These are phyloP conservation scores for Vigna reflexopilosa DNA, from an alignment of 306 rosid genomes.

Conservation along the genomic window DNA sequence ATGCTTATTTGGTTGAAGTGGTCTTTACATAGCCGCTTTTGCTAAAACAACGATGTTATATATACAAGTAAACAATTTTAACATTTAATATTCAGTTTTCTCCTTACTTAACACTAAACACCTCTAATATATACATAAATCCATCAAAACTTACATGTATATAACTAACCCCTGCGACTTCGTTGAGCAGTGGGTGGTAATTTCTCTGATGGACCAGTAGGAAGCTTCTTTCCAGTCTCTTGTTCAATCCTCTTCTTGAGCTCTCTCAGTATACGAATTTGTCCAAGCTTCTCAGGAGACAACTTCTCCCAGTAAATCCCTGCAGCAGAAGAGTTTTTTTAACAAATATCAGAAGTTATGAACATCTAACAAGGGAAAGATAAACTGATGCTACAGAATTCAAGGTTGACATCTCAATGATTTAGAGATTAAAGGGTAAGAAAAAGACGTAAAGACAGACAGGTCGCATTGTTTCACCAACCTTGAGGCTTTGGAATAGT, in stretches of 20 bases:
- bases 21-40: neutral
- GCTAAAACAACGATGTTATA: neutral
- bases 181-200: slow-evolving; percentile 83
- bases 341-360: neutral
- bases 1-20: neutral
- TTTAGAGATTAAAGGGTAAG: neutral
- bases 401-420: slow-evolving; percentile 9
- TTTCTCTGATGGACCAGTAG: slow-evolving; percentile 79
- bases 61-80: slow-evolving; percentile 18
- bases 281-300: slow-evolving; percentile 90
- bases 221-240: slow-evolving; percentile 78
- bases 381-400: slow-evolving; percentile 19
- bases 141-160: slow-evolving; percentile 26
- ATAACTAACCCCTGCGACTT: slow-evolving; percentile 48
- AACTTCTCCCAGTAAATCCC: slow-evolving; percentile 96
- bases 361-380: slow-evolving; percentile 20
- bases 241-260: slow-evolving; percentile 74
- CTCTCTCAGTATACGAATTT: slow-evolving; percentile 81
- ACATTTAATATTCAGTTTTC: neutral
- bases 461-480: slow-evolving; percentile 47
- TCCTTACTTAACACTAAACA: neutral
- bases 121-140: slow-evolving; percentile 29
- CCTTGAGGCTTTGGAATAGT: slow-evolving; percentile 91
- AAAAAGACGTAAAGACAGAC: slow-evolving; percentile 2
- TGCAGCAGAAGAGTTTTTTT: slow-evolving; percentile 32